A percentile compares a stretch with the other conserved stretches of the same genome.
These are phyloP conservation scores for Dendrothele bispora DNA, from an alignment of 768 basidiomycete species.

Conservation along the genomic window DNA sequence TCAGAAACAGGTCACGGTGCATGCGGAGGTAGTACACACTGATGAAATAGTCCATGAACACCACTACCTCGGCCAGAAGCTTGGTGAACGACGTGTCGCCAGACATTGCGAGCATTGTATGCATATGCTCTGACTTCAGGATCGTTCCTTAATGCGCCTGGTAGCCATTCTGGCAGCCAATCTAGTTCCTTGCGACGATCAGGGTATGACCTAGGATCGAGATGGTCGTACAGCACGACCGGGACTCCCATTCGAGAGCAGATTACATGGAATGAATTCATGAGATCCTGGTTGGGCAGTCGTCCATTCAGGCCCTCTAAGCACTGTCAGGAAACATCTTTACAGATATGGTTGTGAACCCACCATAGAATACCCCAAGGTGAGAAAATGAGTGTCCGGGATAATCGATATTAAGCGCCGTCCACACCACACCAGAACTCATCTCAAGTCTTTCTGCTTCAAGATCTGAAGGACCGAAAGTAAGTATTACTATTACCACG, in stretches of 20 bases:
- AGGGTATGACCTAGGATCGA: constrained; percentile 47
- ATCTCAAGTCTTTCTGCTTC: constrained; percentile 60
- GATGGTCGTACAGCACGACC: constrained; percentile 76
- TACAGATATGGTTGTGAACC: constrained; percentile 18
- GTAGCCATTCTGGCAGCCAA: constrained; percentile 45
- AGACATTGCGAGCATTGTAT: constrained; percentile 63
- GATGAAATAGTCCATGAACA: constrained; percentile 87
- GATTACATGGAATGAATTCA: constrained; percentile 79
- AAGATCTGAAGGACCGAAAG: constrained; percentile 63
- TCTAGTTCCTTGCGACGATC: constrained; percentile 23
- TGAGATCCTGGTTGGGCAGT: constrained; percentile 91
- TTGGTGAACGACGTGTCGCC: constrained; percentile 72
- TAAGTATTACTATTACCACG: neutral
- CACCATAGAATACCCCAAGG: constrained; percentile 92
- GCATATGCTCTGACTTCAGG: constrained; percentile 49
- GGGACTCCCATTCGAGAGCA: constrained; percentile 75
- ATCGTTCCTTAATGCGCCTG: constrained; percentile 39
- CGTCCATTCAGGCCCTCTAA: constrained; percentile 94
- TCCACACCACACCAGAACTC: constrained; percentile 91
- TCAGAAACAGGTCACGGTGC: neutral
- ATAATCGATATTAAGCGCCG: constrained; percentile 91
- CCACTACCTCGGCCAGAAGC: constrained; percentile 82
- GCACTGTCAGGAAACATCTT: constrained; percentile 24
- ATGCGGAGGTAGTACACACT: constrained; percentile 42
- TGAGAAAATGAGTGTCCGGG: constrained; percentile 97